phyloP scores from a whole-genome alignment of 2,329 filamentous ascomycete species.

The Hyphodiscus sp. region DNA sequence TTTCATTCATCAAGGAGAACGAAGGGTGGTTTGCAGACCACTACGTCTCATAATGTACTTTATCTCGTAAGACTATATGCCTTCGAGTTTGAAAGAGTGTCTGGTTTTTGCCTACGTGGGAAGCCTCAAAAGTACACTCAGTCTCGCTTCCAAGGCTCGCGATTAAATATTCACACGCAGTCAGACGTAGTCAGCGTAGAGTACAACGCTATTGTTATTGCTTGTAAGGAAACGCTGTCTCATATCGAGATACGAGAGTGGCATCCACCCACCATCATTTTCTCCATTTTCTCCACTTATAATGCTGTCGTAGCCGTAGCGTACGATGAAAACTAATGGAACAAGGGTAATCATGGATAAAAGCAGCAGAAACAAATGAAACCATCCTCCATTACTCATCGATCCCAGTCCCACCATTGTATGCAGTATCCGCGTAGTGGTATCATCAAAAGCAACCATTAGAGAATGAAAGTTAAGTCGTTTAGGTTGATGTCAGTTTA shows the following conservation, averaged over 20 bases:
- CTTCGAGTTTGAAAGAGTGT: no score
- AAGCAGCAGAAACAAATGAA: neutral
- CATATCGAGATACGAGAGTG: neutral
- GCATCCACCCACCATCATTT: neutral
- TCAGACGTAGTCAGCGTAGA: neutral
- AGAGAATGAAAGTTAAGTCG: neutral
- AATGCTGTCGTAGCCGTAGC: neutral
- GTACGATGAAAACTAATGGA: neutral
- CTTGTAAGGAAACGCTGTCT: neutral
- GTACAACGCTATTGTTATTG: neutral
- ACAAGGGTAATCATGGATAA: neutral
- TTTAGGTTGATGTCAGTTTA: slow-evolving; percentile 1
- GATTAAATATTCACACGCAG: no score
- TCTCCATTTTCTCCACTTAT: no score
- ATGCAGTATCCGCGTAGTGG: neutral
- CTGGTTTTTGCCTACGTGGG: no score
- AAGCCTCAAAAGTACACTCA: no score
- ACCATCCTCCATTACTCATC: neutral
- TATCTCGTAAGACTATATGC: no score
- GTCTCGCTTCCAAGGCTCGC: no score
- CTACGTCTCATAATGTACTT: no score
- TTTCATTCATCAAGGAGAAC: no score
- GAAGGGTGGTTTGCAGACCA: no score
- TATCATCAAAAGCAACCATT: neutral
- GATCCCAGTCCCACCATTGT: neutral